These are phyloP conservation scores for Xerophyta viscosa DNA, from an alignment of 106 monocot genomes.

Conservation along the genomic window DNA sequence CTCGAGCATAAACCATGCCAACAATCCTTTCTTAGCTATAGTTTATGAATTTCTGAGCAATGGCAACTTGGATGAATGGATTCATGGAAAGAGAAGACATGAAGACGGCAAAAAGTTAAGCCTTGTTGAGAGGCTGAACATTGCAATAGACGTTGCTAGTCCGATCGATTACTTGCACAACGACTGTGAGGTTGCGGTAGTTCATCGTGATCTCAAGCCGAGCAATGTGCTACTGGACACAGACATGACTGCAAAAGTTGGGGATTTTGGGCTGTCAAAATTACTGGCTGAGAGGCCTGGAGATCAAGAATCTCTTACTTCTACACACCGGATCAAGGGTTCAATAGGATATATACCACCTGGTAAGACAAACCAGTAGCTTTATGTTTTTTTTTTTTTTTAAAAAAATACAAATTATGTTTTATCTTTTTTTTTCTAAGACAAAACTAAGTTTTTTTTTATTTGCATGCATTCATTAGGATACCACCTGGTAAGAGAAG, in stretches of 20 bases:
- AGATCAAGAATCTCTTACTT: conserved; percentile 2
- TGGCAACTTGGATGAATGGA: conserved; percentile 32
- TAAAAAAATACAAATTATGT: neutral
- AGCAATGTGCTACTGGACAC: conserved; percentile 28
- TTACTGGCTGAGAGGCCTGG: conserved; percentile 2
- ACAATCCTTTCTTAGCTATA: conserved; percentile 21
- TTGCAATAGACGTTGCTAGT: conserved; percentile 28
- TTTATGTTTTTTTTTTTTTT: no score
- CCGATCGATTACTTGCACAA: conserved; percentile 33
- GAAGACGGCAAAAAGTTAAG: neutral
- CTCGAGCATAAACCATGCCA: conserved; percentile 16
- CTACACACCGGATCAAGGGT: conserved; percentile 16
- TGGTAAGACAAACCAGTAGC: conserved; percentile 6
- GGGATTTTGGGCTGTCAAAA: conserved; percentile 29
- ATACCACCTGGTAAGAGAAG: no score
- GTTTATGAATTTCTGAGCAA: conserved; percentile 23
- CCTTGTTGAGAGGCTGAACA: conserved; percentile 12
- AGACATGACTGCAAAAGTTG: conserved; percentile 23
- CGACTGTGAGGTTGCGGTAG: conserved; percentile 14
- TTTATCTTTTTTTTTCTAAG: neutral
- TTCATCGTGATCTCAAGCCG: conserved; percentile 36
- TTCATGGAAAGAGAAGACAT: conserved; percentile 6
- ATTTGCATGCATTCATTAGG: neutral
- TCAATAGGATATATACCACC: conserved; percentile 43
- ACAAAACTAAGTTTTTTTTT: no score